Base-by-base conservation (phyloP, 805 yeast species). In the Tetrapisispora nanseiensis region DNA sequence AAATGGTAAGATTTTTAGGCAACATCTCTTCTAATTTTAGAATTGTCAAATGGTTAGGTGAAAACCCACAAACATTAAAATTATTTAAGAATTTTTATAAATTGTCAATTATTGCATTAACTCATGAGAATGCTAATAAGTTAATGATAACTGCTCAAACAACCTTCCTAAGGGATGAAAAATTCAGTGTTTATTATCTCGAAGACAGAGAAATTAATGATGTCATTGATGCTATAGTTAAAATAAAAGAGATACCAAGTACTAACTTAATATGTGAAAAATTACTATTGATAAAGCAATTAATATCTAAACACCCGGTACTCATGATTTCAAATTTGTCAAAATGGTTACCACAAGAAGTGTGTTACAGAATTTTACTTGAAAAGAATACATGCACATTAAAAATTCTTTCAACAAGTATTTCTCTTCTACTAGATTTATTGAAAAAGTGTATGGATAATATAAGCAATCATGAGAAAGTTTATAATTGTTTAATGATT, bases 281-380 rank as follows among this genome's bases (percentile, higher is more conserved):
- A 42, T 40, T 60, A 13, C 41, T 48, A 5, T 39, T 58, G 15
- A 43, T 59, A 3, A 56, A 50, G 32, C 45, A 47, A 6, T 49
- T 57, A 23, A 20, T 58, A 1, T 34, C 36, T 2, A 58, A 56
- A 40, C 54, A 52, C 40, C 53, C 59, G 2, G 33, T 37, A 5
- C 28, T 41, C 2, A 60, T 59, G 63, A 30, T 54, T 3, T 42
- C 49, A 8, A 42, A 43, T 12, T 36, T 52, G 3, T 27, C 43
- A 2, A 24, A 18, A 16, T 60, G 65, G 65, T 37, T 59, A 15
- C 56, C 58, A 9, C 41, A 49, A 18, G 63, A 59, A 48, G 55
- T 58, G 1, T 24, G 56, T 30, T 44, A 51, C 5, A 45, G 55
- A 33, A 47, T 55, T 8, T 27, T 60, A 7, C 35, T 49, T 2